Evolutionary conservation across 2,329 filamentous ascomycete species (phyloP).

Genomic region (Zopfia rhizophila): DNA sequence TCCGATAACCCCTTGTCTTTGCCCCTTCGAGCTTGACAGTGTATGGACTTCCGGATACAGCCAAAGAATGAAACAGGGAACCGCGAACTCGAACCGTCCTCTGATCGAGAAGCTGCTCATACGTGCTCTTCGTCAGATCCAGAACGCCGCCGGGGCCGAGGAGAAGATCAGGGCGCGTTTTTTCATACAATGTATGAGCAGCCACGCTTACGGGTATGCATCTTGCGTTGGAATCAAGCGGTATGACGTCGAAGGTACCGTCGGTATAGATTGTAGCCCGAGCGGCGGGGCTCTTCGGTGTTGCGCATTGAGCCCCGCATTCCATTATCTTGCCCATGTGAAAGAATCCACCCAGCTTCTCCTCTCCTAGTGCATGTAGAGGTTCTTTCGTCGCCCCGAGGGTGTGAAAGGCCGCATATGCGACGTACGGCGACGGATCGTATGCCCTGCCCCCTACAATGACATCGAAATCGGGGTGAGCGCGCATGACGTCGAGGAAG

Average conservation of each 20-base stretch:
- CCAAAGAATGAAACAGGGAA: slow-evolving; percentile 41
- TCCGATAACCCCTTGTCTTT: slow-evolving; percentile 55
- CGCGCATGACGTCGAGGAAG: slow-evolving; percentile 55
- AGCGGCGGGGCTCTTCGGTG: slow-evolving; percentile 58
- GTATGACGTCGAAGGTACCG: slow-evolving; percentile 61
- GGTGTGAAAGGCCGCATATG: slow-evolving; percentile 25
- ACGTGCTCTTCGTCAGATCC: slow-evolving; percentile 53
- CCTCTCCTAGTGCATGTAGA: slow-evolving; percentile 7
- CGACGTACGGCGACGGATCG: slow-evolving; percentile 36
- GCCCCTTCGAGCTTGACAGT: slow-evolving; percentile 63
- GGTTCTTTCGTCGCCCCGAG: slow-evolving; percentile 8
- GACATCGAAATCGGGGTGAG: slow-evolving; percentile 57
- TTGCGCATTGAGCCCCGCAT: slow-evolving; percentile 60
- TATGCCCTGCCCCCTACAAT: slow-evolving; percentile 58
- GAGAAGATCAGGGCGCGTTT: slow-evolving; percentile 62
- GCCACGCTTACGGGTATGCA: slow-evolving; percentile 64
- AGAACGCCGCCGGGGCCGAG: slow-evolving; percentile 62
- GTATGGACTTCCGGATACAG: slow-evolving; percentile 46
- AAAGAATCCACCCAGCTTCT: slow-evolving; percentile 50
- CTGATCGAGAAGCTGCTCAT: slow-evolving; percentile 54
- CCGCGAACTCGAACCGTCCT: slow-evolving; percentile 55
- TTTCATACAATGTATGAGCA: slow-evolving; percentile 67
- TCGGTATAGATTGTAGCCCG: slow-evolving; percentile 55
- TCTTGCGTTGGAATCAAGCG: slow-evolving; percentile 49
- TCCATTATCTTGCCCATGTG: slow-evolving; percentile 69